phyloP scores from a whole-genome alignment of 441 rosid species.

The Populus hybrid region DNA sequence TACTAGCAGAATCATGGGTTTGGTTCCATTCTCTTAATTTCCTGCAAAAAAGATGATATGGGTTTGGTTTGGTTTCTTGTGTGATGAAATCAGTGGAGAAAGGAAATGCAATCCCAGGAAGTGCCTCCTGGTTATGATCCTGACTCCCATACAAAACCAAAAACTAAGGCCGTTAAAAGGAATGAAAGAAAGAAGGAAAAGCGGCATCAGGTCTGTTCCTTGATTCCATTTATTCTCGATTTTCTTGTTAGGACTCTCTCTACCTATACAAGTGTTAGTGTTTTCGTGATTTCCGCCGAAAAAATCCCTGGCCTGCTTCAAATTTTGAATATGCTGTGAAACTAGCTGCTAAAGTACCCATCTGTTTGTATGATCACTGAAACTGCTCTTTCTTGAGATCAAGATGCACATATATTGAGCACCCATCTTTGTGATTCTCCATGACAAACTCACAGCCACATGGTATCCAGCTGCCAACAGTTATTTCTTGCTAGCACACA shows the following conservation, averaged over 20 bases:
- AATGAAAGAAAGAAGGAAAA: slow-evolving; percentile 96
- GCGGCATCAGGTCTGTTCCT: slow-evolving; percentile 58
- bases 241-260: neutral
- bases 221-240: neutral
- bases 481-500: too few species aligned
- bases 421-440: too few species aligned
- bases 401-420: too few species aligned
- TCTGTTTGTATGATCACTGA: too few species aligned
- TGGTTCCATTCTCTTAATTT: slow-evolving; percentile 5
- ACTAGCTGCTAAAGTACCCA: neutral
- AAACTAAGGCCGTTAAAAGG: slow-evolving; percentile 77
- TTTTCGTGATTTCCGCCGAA: neutral
- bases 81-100: slow-evolving; percentile 58
- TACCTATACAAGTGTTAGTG: neutral
- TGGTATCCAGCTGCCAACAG: too few species aligned
- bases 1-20: neutral
- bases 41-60: neutral
- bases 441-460: too few species aligned
- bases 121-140: slow-evolving; percentile 88
- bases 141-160: slow-evolving; percentile 53
- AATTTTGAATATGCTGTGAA: neutral
- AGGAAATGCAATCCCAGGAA: slow-evolving; percentile 62
- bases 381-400: too few species aligned
- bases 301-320: neutral
- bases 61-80: slow-evolving; percentile 6